phyloP scores from a whole-genome alignment of 108 stramenopile species.

The Poteriospumella lacustris region DNA sequence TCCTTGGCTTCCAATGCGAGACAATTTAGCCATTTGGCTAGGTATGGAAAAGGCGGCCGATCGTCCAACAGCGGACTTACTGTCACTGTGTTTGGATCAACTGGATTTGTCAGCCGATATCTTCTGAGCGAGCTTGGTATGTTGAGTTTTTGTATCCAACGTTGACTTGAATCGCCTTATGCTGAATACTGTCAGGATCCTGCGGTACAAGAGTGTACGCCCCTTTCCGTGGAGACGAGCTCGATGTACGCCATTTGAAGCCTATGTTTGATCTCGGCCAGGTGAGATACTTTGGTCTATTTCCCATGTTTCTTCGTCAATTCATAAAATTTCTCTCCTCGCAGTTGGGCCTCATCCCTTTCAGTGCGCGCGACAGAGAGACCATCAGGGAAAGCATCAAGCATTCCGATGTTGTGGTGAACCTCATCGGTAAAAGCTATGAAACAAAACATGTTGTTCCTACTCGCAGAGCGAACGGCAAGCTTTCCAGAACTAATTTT shows the following conservation, averaged over 20 bases:
- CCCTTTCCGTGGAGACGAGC: conserved; percentile 72
- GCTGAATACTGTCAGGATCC: not conserved
- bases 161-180: not conserved
- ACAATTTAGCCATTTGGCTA: too few species aligned
- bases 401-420: conserved; percentile 83
- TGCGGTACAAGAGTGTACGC: conserved; percentile 1
- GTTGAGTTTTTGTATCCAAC: not conserved
- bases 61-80: conserved; percentile 4
- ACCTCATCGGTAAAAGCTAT: conserved; percentile 87
- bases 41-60: conserved; percentile 13
- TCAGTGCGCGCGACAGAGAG: conserved; percentile 70
- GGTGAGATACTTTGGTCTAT: conserved; percentile 26
- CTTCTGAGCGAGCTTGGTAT: not conserved
- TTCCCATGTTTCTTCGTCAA: not conserved
- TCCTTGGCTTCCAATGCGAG: too few species aligned
- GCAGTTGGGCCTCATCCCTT: conserved; percentile 20
- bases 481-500: conserved; percentile 53
- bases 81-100: conserved; percentile 13
- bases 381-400: conserved; percentile 76
- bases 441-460: conserved; percentile 71
- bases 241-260: conserved; percentile 82
- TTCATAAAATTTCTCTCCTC: not conserved
- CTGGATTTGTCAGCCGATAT: conserved; percentile 24
- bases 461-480: conserved; percentile 34
- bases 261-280: conserved; percentile 79